Percentiles rank a stretch among this genome's conserved stretches.
Evolutionary conservation across 2,329 filamentous ascomycete species (phyloP).

Genomic region (Ploettnerulaceae sp.): DNA sequence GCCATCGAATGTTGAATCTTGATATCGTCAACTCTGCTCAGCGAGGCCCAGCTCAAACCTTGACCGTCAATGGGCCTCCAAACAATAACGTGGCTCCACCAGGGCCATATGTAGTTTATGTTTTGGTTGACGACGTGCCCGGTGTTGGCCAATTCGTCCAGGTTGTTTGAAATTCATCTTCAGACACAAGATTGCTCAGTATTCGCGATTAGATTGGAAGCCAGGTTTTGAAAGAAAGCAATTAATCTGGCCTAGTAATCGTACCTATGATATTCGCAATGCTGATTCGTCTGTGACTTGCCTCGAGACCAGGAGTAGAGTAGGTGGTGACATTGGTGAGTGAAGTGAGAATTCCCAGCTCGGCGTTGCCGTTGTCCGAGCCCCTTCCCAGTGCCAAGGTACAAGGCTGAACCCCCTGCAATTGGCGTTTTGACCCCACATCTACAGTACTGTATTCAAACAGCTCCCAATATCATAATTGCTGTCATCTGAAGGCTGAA

Average conservation of each 20-base stretch:
- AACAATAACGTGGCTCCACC: constrained; percentile 51
- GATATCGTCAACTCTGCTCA: constrained; percentile 45
- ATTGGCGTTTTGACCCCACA: constrained; percentile 7
- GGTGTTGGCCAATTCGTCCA: constrained; percentile 31
- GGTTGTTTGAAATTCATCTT: constrained; percentile 10
- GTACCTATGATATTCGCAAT: not conserved
- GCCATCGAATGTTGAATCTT: constrained; percentile 51
- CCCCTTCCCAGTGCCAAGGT: constrained; percentile 12
- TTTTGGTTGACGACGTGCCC: constrained; percentile 39
- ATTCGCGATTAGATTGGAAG: not conserved
- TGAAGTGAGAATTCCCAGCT: not conserved
- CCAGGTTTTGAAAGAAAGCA: not conserved
- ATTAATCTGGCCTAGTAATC: not conserved
- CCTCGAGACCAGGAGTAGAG: not conserved
- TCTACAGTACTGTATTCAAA: not conserved
- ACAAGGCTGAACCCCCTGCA: constrained; percentile 20
- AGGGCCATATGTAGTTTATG: constrained; percentile 56
- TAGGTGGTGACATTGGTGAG: not conserved
- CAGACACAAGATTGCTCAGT: not conserved
- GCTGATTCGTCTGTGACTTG: not conserved
- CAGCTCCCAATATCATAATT: not conserved
- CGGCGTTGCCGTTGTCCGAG: not conserved
- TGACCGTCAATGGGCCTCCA: constrained; percentile 51
- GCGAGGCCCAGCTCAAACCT: constrained; percentile 38
- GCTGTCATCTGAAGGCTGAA: not conserved